Evolutionary conservation across 352 stramenopile genomes (phyloP).

Genomic region (Globisporangium radiosum): DNA sequence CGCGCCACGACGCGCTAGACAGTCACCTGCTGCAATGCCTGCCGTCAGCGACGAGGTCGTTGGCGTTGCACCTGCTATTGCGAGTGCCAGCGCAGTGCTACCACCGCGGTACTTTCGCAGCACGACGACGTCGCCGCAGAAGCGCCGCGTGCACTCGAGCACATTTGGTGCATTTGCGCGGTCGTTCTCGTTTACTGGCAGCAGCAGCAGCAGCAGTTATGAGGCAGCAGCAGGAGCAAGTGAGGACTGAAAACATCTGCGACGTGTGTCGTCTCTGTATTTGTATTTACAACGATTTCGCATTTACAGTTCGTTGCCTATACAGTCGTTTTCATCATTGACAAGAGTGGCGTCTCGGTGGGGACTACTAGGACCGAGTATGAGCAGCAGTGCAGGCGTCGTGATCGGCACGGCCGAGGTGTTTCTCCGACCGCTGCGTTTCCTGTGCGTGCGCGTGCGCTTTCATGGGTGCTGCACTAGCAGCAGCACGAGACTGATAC

Average conservation of each 20-base stretch:
- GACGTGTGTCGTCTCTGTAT: neutral
- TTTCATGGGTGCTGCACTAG: neutral
- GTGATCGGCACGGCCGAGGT: conserved; percentile 34
- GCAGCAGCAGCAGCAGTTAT: conserved; percentile 3
- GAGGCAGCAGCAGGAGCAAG: neutral
- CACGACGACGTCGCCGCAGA: conserved; percentile 41
- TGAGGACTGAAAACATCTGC: no score
- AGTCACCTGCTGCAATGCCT: no score
- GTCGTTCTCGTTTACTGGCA: conserved; percentile 60
- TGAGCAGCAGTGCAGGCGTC: conserved; percentile 3
- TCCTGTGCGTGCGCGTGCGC: conserved; percentile 21
- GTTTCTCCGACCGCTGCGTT: conserved; percentile 48
- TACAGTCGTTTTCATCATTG: no score
- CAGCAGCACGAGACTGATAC: no score
- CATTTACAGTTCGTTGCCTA: no score
- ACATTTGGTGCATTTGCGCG: conserved; percentile 72
- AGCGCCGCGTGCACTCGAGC: conserved; percentile 70
- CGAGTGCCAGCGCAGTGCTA: conserved; percentile 12
- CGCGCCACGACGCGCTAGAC: no score
- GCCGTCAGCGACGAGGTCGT: no score
- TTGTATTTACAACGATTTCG: neutral
- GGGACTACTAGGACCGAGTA: no score
- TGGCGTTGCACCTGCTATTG: no score
- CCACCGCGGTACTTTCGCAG: conserved; percentile 66
- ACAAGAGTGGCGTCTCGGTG: no score